phyloP scores from a whole-genome alignment of 78 protist species.

The Dictyostelium brefeldianum region DNA sequence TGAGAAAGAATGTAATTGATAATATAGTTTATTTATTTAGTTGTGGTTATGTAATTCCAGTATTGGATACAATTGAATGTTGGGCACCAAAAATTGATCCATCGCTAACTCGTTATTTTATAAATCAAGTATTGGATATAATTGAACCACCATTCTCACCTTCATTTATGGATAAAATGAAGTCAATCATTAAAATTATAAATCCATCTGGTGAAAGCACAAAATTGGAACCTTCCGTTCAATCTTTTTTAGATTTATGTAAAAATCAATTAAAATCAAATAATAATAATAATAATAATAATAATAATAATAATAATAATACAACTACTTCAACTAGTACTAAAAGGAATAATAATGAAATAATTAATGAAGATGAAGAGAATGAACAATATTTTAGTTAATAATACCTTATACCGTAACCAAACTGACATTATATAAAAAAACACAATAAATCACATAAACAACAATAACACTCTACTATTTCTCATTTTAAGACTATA shows the following conservation, averaged over 20 bases:
- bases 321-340: background rate
- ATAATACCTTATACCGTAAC: too few relatives aligned
- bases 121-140: slow-evolving; percentile 68
- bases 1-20: slow-evolving; percentile 68
- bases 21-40: slow-evolving; percentile 65
- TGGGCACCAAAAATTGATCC: slow-evolving; percentile 75
- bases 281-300: slow-evolving; percentile 3
- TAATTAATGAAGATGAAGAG: background rate
- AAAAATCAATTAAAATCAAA: slow-evolving; percentile 10
- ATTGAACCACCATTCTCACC: slow-evolving; percentile 68
- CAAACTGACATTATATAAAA: background rate
- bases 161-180: slow-evolving; percentile 47
- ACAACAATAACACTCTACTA: too few relatives aligned
- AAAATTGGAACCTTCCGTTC: background rate
- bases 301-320: background rate
- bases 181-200: slow-evolving; percentile 15
- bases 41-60: slow-evolving; percentile 71
- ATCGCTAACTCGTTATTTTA: slow-evolving; percentile 61
- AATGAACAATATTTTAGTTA: slow-evolving; percentile 5
- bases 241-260: slow-evolving; percentile 22
- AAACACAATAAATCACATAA: too few relatives aligned
- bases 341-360: background rate
- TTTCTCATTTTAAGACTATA: too few relatives aligned
- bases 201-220: slow-evolving; percentile 4
- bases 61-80: slow-evolving; percentile 28